Conservation (phyloP, 2,329 filamentous ascomycete genomes). For the Stachybotrys chlorohalonatus region DNA sequence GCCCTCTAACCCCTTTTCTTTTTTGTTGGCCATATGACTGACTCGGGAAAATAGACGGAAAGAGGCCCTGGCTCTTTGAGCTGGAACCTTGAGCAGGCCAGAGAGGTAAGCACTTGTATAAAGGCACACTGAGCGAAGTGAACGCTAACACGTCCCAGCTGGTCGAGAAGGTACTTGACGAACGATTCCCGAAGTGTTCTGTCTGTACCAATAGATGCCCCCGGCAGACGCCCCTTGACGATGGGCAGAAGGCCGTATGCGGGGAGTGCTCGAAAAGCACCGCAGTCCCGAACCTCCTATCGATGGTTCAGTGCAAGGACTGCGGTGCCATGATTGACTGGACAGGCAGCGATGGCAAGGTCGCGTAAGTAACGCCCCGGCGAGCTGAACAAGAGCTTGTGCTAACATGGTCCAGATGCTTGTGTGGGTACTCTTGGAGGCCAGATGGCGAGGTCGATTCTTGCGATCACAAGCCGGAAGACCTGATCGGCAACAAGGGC, state of each 20-base stretch:
- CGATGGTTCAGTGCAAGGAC: background rate
- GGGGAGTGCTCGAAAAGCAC: background rate
- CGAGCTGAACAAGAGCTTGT: background rate
- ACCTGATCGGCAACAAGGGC: background rate
- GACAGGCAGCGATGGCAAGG: background rate
- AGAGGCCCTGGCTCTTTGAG: background rate
- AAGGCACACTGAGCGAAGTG: background rate
- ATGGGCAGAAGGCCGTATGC: background rate
- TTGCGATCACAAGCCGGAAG: background rate
- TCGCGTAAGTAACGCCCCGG: background rate
- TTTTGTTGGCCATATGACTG: background rate
- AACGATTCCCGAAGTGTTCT: background rate
- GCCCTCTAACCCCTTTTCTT: background rate
- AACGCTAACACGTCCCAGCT: background rate
- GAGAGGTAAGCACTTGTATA: background rate
- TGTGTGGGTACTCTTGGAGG: background rate
- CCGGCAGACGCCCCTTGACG: background rate
- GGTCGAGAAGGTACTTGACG: background rate
- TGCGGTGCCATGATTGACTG: background rate
- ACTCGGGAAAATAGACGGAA: background rate
- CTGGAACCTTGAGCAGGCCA: background rate
- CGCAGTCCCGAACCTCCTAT: background rate
- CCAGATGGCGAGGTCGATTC: background rate
- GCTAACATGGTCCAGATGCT: background rate
- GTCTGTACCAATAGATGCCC: background rate